Evolutionary conservation across 441 rosid species (phyloP), one percentile per base, ranked within the genome.

Genomic region (Erodium texanum): DNA sequence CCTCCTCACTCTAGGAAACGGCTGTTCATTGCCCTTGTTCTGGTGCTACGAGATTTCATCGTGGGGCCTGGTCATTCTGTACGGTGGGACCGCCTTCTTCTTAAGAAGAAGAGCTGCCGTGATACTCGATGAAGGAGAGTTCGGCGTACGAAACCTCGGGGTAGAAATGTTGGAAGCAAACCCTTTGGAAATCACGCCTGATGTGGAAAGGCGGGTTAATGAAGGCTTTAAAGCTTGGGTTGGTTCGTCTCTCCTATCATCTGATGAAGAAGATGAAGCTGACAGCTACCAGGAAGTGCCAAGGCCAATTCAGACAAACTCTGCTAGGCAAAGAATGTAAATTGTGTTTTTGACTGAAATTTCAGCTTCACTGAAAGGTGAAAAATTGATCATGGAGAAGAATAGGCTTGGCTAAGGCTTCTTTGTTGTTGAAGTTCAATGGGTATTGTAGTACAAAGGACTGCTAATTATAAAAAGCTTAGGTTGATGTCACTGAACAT

Each of bases 21-120:
- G 88, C 74, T 92, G 97, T 72, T 88, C 93, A 1, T 59, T 82
- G 70, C 90, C 97, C 62, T 75, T 92, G 77, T 92, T 90, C 79
- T 92, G 98, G 97, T 92, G 96, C 84, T 88, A 92, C 65, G 96
- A 90, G 83, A 80, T 90, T 65, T 82, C 89, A 27, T 79, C 87
- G 1, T 92, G 96, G 96, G 92, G 96, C 27, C 83, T 92, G 3
- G 89, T 90, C 36, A 43, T 84, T 73, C 76, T 90, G 68, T 88
- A 86, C 41, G 84, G 79, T 1, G 98, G 92, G 71, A 83, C 92
- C 16, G 88, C 96, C 52, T 82, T 84, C 74, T 79, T 75, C 70
- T 78, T 90, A 41, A 85, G 87, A 73, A 88, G 96, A 78, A 88
- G 82, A 81, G 85, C 89, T 6, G 87, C 92, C 22, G 66, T 75